Evolutionary conservation across 805 yeast species (phyloP).

Genomic region (Tetrapisispora nanseiensis): DNA sequence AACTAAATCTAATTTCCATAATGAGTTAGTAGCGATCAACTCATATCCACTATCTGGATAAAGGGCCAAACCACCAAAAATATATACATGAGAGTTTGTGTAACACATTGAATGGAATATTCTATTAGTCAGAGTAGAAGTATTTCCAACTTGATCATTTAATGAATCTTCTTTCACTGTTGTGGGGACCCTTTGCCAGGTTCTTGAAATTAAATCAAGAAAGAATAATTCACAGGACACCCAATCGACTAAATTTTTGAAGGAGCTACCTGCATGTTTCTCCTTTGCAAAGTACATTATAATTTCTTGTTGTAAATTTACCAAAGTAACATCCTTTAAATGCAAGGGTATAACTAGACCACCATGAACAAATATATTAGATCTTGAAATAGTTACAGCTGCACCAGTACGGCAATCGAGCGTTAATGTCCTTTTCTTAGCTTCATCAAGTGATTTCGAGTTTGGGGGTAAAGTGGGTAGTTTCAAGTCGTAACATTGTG

Average conservation of each 20-base stretch:
- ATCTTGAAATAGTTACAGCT: slow-evolving; percentile 45
- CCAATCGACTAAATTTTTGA: slow-evolving; percentile 29
- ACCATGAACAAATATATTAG: slow-evolving; percentile 57
- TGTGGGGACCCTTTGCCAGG: slow-evolving; percentile 41
- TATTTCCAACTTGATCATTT: background rate
- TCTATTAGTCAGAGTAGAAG: slow-evolving; percentile 27
- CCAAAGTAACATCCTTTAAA: slow-evolving; percentile 32
- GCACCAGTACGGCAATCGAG: slow-evolving; percentile 62
- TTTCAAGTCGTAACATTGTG: slow-evolving; percentile 46
- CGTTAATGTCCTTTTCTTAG: slow-evolving; percentile 40
- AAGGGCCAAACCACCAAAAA: slow-evolving; percentile 56
- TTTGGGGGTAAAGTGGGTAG: slow-evolving; percentile 38
- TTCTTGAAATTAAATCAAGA: slow-evolving; percentile 47
- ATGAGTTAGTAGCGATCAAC: slow-evolving; percentile 45
- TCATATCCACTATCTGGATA: slow-evolving; percentile 30
- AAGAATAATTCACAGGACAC: slow-evolving; percentile 57
- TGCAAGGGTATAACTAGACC: slow-evolving; percentile 55
- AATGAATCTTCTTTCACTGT: background rate
- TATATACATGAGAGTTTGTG: slow-evolving; percentile 40
- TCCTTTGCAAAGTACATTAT: slow-evolving; percentile 24
- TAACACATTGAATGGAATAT: slow-evolving; percentile 51
- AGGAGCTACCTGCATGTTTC: slow-evolving; percentile 14
- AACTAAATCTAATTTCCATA: slow-evolving; percentile 57
- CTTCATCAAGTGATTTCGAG: slow-evolving; percentile 22
- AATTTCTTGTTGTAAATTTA: slow-evolving; percentile 34